Conservation (phyloP, 1,284 basidiomycete species). For the Ceraceosorus guamensis region DNA sequence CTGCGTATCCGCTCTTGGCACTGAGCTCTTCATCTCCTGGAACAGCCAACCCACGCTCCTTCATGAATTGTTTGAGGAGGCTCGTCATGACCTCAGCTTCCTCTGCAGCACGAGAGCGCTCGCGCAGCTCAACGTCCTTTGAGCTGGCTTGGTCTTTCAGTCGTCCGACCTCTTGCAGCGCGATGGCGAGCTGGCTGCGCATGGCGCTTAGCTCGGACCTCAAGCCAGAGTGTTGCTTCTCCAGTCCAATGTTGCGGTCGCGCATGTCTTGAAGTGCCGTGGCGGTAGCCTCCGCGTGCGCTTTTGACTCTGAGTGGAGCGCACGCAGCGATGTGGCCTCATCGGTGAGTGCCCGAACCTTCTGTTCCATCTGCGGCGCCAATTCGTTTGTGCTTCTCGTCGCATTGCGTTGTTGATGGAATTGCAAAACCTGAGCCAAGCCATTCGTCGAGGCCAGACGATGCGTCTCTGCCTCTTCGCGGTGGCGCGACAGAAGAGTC, state of each 20-base stretch:
- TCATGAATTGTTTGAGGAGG: constrained; percentile 76
- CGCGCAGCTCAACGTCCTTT: constrained; percentile 61
- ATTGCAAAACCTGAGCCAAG: constrained; percentile 36
- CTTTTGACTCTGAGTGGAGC: constrained; percentile 36
- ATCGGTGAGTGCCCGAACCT: constrained; percentile 39
- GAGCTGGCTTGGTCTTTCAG: constrained; percentile 52
- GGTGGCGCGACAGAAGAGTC: constrained; percentile 60
- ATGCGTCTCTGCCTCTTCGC: constrained; percentile 40
- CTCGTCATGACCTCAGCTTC: constrained; percentile 69
- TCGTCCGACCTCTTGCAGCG: constrained; percentile 65
- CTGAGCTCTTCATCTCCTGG: constrained; percentile 44
- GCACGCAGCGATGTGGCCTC: constrained; percentile 39
- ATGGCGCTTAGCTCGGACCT: constrained; percentile 72
- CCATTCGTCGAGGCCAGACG: constrained; percentile 37
- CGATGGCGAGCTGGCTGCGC: constrained; percentile 66
- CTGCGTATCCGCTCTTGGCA: constrained; percentile 31
- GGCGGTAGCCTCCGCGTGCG: constrained; percentile 48
- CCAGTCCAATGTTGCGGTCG: constrained; percentile 59
- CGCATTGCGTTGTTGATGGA: constrained; percentile 20
- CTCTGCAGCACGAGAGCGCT: constrained; percentile 63
- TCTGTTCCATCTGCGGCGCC: constrained; percentile 28
- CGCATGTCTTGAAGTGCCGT: constrained; percentile 62
- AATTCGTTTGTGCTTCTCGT: constrained; percentile 15
- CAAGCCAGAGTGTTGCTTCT: constrained; percentile 64
- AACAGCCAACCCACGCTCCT: constrained; percentile 59